Conservation (phyloP, 371 early-diverging fungal species). For the Entomophthora muscae region DNA sequence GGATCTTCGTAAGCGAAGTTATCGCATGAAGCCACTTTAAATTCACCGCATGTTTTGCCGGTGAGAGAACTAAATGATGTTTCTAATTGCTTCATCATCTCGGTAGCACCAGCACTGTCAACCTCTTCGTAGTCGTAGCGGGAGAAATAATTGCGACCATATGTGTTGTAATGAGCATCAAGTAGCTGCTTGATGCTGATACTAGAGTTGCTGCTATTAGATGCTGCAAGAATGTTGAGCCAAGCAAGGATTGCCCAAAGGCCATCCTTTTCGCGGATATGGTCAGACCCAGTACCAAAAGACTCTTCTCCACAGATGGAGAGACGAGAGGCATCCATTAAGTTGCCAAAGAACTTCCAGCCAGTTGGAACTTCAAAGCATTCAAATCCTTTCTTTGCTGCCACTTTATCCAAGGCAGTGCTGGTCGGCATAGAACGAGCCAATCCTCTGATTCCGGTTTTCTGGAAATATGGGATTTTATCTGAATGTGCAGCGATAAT, state of each 20-base stretch:
- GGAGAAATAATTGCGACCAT: conserved; percentile 94
- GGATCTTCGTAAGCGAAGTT: conserved; percentile 91
- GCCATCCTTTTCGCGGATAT: conserved; percentile 97
- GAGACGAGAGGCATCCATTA: conserved; percentile 91
- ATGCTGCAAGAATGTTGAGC: conserved; percentile 80
- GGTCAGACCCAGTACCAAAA: conserved; percentile 95
- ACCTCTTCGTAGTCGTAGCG: conserved; percentile 97
- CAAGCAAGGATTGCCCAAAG: conserved; percentile 94
- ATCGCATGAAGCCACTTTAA: conserved; percentile 52
- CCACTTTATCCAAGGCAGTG: conserved; percentile 80
- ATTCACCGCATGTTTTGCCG: conserved; percentile 32
- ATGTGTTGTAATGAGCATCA: conserved; percentile 52
- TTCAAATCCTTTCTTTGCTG: conserved; percentile 52
- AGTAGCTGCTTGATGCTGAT: conserved; percentile 58
- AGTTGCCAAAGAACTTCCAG: conserved; percentile 96
- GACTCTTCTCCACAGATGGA: conserved; percentile 96
- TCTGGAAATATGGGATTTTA: conserved; percentile 80
- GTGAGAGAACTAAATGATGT: conserved; percentile 23
- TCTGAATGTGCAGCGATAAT: conserved; percentile 83
- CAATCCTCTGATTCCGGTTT: conserved; percentile 67
- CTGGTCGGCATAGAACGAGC: conserved; percentile 95
- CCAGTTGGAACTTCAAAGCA: conserved; percentile 82
- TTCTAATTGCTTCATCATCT: conserved; percentile 56
- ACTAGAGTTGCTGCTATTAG: conserved; percentile 27
- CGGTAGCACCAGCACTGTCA: conserved; percentile 52